phyloP scores from a whole-genome alignment of 352 stramenopile species.

The Pythium rishiriense region DNA sequence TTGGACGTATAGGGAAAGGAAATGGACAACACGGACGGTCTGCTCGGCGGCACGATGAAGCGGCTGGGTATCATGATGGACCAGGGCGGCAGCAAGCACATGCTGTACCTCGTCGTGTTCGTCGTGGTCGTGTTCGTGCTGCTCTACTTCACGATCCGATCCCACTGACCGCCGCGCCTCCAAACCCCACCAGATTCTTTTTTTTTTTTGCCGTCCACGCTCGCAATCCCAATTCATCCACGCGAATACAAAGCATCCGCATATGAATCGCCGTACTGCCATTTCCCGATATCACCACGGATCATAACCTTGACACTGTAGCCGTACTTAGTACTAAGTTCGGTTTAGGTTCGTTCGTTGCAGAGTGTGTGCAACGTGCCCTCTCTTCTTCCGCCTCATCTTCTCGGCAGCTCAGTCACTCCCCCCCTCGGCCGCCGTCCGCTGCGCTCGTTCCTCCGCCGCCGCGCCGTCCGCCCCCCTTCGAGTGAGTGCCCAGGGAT shows the following conservation, averaged over 20 bases:
- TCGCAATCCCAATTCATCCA: no score
- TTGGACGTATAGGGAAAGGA: conserved; percentile 59
- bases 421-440: no score
- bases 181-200: not conserved
- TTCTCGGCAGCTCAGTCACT: no score
- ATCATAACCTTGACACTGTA: no score
- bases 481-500: no score
- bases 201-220: not conserved
- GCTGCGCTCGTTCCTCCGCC: not conserved
- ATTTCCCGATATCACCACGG: no score
- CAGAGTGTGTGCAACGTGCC: no score
- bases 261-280: no score
- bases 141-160: conserved; percentile 81
- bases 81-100: conserved; percentile 86
- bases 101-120: conserved; percentile 85
- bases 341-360: conserved; percentile 7
- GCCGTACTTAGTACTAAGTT: conserved; percentile 13
- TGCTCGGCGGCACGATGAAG: conserved; percentile 87
- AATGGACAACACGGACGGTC: conserved; percentile 82
- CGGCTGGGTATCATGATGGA: conserved; percentile 86
- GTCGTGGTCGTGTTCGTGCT: conserved; percentile 86
- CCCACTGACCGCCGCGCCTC: conserved; percentile 38
- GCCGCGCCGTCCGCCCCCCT: not conserved
- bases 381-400: conserved; percentile 12
- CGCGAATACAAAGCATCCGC: no score